Evolutionary conservation across 2,329 filamentous ascomycete genomes (phyloP).

Genomic region (Endoconidiophora polonica): DNA sequence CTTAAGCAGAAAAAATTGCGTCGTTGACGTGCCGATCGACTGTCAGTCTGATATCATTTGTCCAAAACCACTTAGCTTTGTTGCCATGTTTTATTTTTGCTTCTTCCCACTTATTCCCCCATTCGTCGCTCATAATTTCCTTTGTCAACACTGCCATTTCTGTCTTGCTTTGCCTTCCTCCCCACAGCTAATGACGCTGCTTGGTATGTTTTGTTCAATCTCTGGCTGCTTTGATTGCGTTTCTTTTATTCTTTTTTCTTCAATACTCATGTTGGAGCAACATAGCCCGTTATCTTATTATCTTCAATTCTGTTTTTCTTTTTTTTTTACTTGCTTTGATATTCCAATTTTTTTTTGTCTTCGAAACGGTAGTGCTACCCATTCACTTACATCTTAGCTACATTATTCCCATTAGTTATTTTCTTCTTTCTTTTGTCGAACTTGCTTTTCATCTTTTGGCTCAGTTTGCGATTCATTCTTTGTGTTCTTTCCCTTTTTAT

Average conservation of each 20-base stretch:
- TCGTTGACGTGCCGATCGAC: too few species aligned
- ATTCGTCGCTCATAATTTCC: neutral
- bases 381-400: neutral
- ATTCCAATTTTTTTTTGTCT: neutral
- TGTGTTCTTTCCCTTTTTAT: conserved; percentile 1
- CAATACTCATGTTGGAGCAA: too few species aligned
- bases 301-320: neutral
- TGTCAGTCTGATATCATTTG: too few species aligned
- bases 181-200: too few species aligned
- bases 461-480: neutral
- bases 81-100: conserved; percentile 8
- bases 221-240: neutral
- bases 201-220: neutral
- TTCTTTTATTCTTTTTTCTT: neutral
- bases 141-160: neutral
- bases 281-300: neutral
- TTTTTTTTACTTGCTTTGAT: neutral
- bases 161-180: conserved; percentile 13
- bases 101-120: neutral
- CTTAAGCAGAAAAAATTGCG: too few species aligned
- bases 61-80: too few species aligned
- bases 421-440: neutral
- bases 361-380: neutral
- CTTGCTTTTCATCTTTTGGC: conserved; percentile 5
- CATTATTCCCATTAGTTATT: conserved; percentile 2